Base-by-base conservation (phyloP, 352 stramenopile genomes). In the Phytopythium vexans region DNA sequence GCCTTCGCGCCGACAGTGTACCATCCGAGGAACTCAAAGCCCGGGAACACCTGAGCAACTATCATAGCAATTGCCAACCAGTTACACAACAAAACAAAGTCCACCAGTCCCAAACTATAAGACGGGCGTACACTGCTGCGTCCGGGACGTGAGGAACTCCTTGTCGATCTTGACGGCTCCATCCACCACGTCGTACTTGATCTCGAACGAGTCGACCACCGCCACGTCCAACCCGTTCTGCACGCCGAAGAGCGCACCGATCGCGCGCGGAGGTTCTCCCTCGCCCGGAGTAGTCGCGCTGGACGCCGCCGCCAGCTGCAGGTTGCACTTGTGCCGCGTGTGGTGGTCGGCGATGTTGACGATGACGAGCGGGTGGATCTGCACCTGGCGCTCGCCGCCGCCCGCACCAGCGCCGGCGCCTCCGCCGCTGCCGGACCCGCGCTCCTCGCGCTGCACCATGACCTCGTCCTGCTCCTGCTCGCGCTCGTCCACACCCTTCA, bases 331-430 rank as follows among this genome's bases (percentile, higher is more conserved):
- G 64, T 86, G 74, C 33, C 94, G 89, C 49, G 95, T 98, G 63
- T 95, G 96, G 70, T 98, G 95, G 70, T 98, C 95, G 1, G 89
- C 88, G 54, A 98, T 88, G 67, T 97, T 96, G 54, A 98, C 93
- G 64, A 98, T 83, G 36, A 97, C 89, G 31, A 98, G 77, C 55
- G 84, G 84, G 44, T 94, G 84, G 52, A 94, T 75, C 58, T 88
- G 73, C 21, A 92, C 79, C 52, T 86, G 76, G 1, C 81, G 67
- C 64, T 91, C 81, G 11, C 73, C 80, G 7, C 77, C 74, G 0
- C 74, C 76, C 3, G 41, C 15, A 21, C 62, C 64, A 38, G 64
- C 60, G 52, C 65, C 60, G 9, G 32, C 14, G 12, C 31, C 14
- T 62, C 88, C 77, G 9, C 73, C 80, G 4, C 74, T 72, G 0